These are phyloP conservation scores for Fusarium sp. DNA, from an alignment of 2,329 filamentous ascomycete genomes.

Conservation along the genomic window DNA sequence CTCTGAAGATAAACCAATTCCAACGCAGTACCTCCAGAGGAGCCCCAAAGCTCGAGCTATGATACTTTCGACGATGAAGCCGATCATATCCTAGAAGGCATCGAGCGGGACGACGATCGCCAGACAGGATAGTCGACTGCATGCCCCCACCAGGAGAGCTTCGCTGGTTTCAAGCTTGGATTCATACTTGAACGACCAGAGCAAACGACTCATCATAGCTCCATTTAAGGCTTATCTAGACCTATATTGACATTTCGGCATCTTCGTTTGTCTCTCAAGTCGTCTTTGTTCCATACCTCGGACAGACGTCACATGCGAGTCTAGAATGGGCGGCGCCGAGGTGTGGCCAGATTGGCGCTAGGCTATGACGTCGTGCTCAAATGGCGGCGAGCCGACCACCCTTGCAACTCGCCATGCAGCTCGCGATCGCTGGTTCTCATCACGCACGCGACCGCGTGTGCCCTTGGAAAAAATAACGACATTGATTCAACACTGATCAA, in stretches of 20 bases:
- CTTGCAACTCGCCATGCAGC: slow-evolving; percentile 16
- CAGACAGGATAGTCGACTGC: not conserved
- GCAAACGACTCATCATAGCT: not conserved
- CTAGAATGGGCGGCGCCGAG: slow-evolving; percentile 17
- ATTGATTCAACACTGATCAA: not conserved
- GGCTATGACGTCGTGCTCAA: slow-evolving; percentile 36
- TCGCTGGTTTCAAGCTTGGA: not conserved
- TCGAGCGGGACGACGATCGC: not conserved
- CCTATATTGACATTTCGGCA: not conserved
- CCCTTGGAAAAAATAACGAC: not conserved
- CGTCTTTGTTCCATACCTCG: slow-evolving; percentile 16
- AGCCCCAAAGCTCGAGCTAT: not conserved
- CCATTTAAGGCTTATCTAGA: not conserved
- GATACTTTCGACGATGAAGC: not conserved
- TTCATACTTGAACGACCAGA: not conserved
- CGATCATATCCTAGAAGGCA: not conserved
- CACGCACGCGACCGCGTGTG: slow-evolving; percentile 16
- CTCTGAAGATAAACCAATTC: not conserved
- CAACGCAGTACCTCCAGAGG: not conserved
- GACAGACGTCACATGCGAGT: slow-evolving; percentile 35
- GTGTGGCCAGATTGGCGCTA: slow-evolving; percentile 7
- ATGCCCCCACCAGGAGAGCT: not conserved
- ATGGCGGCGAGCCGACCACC: slow-evolving; percentile 15
- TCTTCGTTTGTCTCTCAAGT: not conserved
- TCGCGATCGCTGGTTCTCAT: slow-evolving; percentile 11